phyloP scores from a whole-genome alignment of 2,329 filamentous ascomycete species.

The Nemania bipapillata region DNA sequence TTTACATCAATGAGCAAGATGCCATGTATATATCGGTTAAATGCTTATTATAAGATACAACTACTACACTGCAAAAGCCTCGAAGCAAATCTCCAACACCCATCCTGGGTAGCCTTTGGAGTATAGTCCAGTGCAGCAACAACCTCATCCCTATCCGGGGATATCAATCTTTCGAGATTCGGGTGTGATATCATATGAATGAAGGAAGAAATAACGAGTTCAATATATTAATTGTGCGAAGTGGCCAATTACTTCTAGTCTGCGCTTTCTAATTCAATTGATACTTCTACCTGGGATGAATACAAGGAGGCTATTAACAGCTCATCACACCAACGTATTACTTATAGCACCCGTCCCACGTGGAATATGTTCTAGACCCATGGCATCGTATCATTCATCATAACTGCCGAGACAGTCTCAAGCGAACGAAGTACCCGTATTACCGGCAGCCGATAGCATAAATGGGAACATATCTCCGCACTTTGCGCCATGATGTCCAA shows the following conservation, averaged over 20 bases:
- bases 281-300: background rate
- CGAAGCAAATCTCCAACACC: background rate
- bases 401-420: constrained; percentile 31
- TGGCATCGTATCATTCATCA: constrained; percentile 8
- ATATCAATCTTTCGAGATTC: background rate
- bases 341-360: background rate
- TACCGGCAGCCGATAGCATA: constrained; percentile 38
- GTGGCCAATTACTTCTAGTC: too few relatives aligned
- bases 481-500: constrained; percentile 13
- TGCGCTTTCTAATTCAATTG: background rate
- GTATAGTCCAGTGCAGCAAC: background rate
- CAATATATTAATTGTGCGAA: background rate
- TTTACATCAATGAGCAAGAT: background rate
- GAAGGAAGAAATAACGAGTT: background rate
- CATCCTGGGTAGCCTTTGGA: background rate
- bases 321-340: background rate
- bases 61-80: background rate
- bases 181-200: background rate
- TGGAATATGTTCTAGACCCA: background rate
- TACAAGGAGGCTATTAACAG: background rate
- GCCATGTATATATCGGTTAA: background rate
- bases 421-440: constrained; percentile 12
- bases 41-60: background rate
- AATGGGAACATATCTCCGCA: constrained; percentile 30
- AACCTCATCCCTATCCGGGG: background rate